phyloP scores from a whole-genome alignment of 495 filamentous ascomycete genomes.

The Tuber borchii region DNA sequence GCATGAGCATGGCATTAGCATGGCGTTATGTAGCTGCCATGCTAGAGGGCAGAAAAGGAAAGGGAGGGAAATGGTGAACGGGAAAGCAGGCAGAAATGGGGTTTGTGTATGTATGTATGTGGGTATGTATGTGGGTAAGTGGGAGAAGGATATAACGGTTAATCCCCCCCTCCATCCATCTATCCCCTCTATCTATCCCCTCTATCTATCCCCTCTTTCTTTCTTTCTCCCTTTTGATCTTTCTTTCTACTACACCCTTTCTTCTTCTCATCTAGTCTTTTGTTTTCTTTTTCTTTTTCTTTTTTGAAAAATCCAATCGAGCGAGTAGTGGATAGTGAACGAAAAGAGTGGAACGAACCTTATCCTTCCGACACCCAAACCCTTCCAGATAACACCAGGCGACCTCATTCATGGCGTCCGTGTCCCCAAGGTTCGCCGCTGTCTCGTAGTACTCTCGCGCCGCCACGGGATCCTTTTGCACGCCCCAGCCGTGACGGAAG shows the following conservation, averaged over 20 bases:
- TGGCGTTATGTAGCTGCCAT: slow-evolving; percentile 11
- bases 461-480: slow-evolving; percentile 77
- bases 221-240: not conserved
- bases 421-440: slow-evolving; percentile 89
- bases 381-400: slow-evolving; percentile 95
- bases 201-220: not conserved
- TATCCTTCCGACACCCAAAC: slow-evolving; percentile 92
- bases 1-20: not conserved
- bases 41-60: slow-evolving; percentile 5
- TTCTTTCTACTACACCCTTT: not conserved
- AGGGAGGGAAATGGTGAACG: slow-evolving; percentile 28
- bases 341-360: slow-evolving; percentile 57
- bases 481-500: slow-evolving; percentile 94
- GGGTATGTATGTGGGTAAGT: slow-evolving; percentile 5
- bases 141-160: slow-evolving; percentile 25
- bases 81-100: slow-evolving; percentile 6
- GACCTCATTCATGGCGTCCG: slow-evolving; percentile 95
- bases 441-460: slow-evolving; percentile 95
- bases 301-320: not conserved
- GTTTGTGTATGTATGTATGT: slow-evolving; percentile 12
- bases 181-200: not conserved
- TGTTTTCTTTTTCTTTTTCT: not conserved
- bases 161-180: not conserved
- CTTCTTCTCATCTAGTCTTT: not conserved
- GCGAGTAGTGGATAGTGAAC: slow-evolving; percentile 11